Evolutionary conservation across 2,329 filamentous ascomycete species (phyloP).

Genomic region (Xylaria sp.): DNA sequence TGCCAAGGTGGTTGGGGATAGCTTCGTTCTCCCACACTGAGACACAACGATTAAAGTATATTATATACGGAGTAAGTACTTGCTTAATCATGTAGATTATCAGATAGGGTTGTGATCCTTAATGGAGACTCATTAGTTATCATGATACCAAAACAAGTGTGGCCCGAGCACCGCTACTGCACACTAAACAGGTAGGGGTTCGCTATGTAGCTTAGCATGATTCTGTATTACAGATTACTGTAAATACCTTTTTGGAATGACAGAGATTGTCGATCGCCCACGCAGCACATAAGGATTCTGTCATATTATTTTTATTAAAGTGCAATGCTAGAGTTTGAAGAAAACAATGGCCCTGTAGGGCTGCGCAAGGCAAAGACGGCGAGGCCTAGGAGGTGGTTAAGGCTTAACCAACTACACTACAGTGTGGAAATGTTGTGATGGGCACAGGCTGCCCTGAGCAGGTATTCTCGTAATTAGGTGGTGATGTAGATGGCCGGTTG

Average conservation of each 20-base stretch:
- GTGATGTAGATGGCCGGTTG: no score
- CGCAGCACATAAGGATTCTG: neutral
- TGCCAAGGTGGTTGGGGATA: neutral
- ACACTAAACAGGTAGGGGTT: neutral
- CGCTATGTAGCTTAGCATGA: neutral
- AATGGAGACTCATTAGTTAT: neutral
- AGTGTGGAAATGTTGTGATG: no score
- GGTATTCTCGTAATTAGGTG: no score
- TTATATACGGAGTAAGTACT: neutral
- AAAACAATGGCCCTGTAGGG: no score
- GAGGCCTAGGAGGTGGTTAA: neutral
- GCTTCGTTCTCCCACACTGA: neutral
- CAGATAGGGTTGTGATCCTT: neutral
- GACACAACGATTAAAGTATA: neutral
- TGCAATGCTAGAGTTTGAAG: neutral
- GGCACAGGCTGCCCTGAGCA: neutral
- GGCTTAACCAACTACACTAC: neutral
- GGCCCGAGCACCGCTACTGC: constrained; percentile 8
- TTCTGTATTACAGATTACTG: constrained; percentile 7
- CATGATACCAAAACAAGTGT: constrained; percentile 1
- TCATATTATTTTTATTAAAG: neutral
- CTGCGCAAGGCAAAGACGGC: no score
- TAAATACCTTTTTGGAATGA: neutral
- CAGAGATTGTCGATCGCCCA: neutral
- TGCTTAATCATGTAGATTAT: neutral